Conservation (phyloP, 768 basidiomycete species). For the Lactifluus hygrophoroides region DNA sequence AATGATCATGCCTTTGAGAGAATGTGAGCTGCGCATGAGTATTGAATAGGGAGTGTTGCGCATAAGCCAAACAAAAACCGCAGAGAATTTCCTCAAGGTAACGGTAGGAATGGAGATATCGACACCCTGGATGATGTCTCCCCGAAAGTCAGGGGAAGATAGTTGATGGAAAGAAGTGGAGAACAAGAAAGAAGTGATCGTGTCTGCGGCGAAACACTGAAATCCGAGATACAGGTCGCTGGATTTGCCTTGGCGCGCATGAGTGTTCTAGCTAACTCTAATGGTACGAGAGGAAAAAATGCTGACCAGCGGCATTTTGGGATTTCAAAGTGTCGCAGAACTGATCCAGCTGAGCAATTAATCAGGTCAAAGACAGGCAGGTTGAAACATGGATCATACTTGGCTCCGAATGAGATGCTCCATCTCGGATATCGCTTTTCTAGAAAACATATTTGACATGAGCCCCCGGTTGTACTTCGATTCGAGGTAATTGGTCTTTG, state of each 20-base stretch:
- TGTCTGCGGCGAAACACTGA: conserved; percentile 35
- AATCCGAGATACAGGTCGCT: conserved; percentile 35
- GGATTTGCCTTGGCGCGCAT: conserved; percentile 15
- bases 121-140: conserved; percentile 29
- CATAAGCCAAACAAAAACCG: not conserved
- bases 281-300: too few relatives aligned
- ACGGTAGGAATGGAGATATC: conserved; percentile 26
- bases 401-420: conserved; percentile 29
- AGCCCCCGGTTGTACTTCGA: conserved; percentile 29
- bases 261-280: not conserved
- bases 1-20: not conserved
- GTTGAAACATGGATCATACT: conserved; percentile 17
- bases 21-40: not conserved
- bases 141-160: conserved; percentile 28
- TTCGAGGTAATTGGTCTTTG: conserved; percentile 28
- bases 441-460: conserved; percentile 33
- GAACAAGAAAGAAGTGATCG: conserved; percentile 37
- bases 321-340: conserved; percentile 21
- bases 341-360: conserved; percentile 27
- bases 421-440: conserved; percentile 30
- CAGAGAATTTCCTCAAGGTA: conserved; percentile 7
- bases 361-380: not conserved
- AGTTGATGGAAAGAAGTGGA: conserved; percentile 28
- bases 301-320: conserved; percentile 7
- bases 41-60: not conserved